A percentile compares a stretch with the other conserved stretches of the same genome.
Conservation (phyloP, 2,329 filamentous ascomycete species). For the Colletotrichum aenigma region DNA sequence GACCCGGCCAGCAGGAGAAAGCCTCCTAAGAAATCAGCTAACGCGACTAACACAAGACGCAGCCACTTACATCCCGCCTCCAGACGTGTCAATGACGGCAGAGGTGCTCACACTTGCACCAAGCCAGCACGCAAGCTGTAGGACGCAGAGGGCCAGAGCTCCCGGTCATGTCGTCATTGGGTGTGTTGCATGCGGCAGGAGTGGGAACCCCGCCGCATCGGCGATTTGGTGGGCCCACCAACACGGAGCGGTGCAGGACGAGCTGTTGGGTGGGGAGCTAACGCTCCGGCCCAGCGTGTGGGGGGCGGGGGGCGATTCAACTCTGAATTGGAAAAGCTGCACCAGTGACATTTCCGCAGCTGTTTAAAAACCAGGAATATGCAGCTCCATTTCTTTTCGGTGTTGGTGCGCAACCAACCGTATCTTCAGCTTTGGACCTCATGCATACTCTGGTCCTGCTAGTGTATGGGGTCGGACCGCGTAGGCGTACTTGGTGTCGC, state of each 20-base stretch:
- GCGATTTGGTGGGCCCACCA: neutral
- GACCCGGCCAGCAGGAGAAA: neutral
- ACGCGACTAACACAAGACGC: neutral
- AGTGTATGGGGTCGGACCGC: neutral
- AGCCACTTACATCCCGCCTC: neutral
- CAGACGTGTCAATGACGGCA: slow-evolving; percentile 18
- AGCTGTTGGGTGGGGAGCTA: neutral
- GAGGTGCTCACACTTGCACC: neutral
- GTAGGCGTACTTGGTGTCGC: neutral
- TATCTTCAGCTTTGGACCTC: neutral
- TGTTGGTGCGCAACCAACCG: neutral
- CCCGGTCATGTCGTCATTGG: slow-evolving; percentile 14
- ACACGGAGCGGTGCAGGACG: neutral
- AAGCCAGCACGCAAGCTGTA: neutral
- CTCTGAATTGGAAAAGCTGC: neutral
- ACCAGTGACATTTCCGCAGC: neutral
- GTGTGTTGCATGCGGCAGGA: slow-evolving; percentile 3
- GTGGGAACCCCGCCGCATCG: neutral
- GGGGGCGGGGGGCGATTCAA: neutral
- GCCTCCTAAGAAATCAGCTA: neutral
- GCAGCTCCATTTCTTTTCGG: neutral
- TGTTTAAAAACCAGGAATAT: neutral
- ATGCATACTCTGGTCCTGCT: neutral
- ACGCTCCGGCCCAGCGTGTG: slow-evolving; percentile 2
- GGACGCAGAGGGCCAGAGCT: slow-evolving; percentile 7